Evolutionary conservation across 1,284 basidiomycete genomes (phyloP).

Genomic region (Pisolithus thermaeus): DNA sequence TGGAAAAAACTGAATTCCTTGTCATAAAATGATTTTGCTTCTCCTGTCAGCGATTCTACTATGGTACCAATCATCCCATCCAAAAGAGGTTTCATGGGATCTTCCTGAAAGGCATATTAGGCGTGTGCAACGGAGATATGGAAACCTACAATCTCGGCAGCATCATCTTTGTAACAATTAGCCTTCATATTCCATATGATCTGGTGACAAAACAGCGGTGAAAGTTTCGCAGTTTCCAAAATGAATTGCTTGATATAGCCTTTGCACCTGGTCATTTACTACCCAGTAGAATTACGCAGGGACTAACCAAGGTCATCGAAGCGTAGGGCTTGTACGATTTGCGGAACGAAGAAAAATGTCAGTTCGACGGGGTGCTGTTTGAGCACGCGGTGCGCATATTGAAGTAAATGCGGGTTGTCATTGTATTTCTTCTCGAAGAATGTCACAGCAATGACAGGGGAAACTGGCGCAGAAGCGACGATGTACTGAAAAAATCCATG

Average conservation of each 20-base stretch:
- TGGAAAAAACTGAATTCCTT: slow-evolving; percentile 96
- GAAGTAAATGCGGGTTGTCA: slow-evolving; percentile 82
- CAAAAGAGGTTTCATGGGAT: slow-evolving; percentile 92
- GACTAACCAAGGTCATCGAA: slow-evolving; percentile 77
- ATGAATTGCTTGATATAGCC: slow-evolving; percentile 96
- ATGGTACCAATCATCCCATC: slow-evolving; percentile 84
- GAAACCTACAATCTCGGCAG: slow-evolving; percentile 66
- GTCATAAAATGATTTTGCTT: slow-evolving; percentile 88
- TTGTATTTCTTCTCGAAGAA: slow-evolving; percentile 84
- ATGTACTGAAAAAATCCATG: slow-evolving; percentile 54
- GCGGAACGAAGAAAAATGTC: slow-evolving; percentile 99
- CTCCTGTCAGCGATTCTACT: slow-evolving; percentile 84
- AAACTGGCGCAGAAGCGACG: slow-evolving; percentile 83
- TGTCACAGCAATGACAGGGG: slow-evolving; percentile 81
- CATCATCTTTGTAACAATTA: slow-evolving; percentile 92
- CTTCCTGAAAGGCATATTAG: slow-evolving; percentile 52
- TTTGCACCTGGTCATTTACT: slow-evolving; percentile 25
- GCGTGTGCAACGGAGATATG: not conserved
- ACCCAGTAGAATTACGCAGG: not conserved
- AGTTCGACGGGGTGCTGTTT: slow-evolving; percentile 93
- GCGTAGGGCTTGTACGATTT: slow-evolving; percentile 94
- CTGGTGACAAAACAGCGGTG: slow-evolving; percentile 98
- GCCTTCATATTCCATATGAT: slow-evolving; percentile 99
- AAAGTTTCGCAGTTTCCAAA: slow-evolving; percentile 96
- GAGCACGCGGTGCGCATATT: slow-evolving; percentile 95